Evolutionary conservation across 331 rosid genomes (phyloP).

Genomic region (Quercus phellos): DNA sequence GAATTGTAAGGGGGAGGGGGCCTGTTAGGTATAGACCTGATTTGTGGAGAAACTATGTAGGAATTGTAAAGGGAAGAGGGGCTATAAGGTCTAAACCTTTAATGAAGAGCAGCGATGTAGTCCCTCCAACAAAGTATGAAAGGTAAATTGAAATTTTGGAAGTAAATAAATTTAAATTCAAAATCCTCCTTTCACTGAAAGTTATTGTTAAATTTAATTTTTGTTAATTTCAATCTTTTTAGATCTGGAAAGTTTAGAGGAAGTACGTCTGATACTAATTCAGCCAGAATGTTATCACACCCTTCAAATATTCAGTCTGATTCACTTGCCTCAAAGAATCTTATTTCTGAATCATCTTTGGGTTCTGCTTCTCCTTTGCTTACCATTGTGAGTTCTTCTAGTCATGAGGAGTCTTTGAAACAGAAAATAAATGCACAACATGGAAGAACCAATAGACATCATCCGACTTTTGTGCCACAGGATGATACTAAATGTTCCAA

Average conservation of each 20-base stretch:
- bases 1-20: slow-evolving; percentile 16
- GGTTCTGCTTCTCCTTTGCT: too few relatives aligned
- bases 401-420: neutral
- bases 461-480: neutral
- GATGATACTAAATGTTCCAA: neutral
- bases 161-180: neutral
- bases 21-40: slow-evolving; percentile 16
- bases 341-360: neutral
- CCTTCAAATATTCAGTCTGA: neutral
- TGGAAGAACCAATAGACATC: neutral
- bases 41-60: slow-evolving; percentile 1
- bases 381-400: neutral
- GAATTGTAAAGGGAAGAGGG: slow-evolving; percentile 15
- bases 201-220: neutral
- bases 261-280: slow-evolving; percentile 2
- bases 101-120: neutral
- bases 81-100: slow-evolving; percentile 14
- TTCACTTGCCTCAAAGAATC: neutral
- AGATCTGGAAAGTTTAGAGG: slow-evolving; percentile 6
- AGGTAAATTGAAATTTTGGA: slow-evolving; percentile 11
- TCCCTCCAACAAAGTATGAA: neutral
- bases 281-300: neutral
- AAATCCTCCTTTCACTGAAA: neutral
- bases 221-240: neutral
- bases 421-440: neutral